Conservation (phyloP, 495 filamentous ascomycete species). For the Penicillium atrosanguineum region DNA sequence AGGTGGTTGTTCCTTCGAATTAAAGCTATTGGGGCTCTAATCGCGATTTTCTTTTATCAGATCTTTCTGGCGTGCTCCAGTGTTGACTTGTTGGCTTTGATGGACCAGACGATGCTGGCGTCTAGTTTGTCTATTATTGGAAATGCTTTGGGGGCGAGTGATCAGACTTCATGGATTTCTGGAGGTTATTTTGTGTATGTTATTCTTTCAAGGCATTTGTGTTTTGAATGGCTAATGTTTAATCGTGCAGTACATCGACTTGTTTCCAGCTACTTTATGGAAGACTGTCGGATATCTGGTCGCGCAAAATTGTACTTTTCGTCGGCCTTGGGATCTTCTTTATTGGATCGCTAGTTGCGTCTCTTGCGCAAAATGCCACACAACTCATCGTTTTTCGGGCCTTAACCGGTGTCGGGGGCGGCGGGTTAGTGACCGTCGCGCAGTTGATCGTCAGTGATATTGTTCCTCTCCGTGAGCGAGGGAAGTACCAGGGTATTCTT, state of each 20-base stretch:
- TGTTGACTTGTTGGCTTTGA: conserved; percentile 52
- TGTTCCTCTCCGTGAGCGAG: conserved; percentile 52
- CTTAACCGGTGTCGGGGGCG: conserved; percentile 55
- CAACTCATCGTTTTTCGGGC: conserved; percentile 56
- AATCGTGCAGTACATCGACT: conserved; percentile 44
- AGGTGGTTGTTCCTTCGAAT: conserved; percentile 2
- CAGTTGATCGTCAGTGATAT: conserved; percentile 57
- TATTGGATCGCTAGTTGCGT: conserved; percentile 51
- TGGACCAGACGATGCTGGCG: conserved; percentile 55
- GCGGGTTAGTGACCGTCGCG: conserved; percentile 54
- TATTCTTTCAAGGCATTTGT: not conserved
- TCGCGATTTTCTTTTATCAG: conserved; percentile 21
- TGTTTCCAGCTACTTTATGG: conserved; percentile 57
- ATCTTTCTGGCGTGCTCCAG: conserved; percentile 56
- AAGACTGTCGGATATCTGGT: conserved; percentile 56
- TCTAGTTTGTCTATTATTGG: conserved; percentile 51
- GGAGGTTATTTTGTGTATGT: conserved; percentile 53
- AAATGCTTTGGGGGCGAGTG: conserved; percentile 43
- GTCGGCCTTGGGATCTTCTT: conserved; percentile 52
- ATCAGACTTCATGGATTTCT: conserved; percentile 54
- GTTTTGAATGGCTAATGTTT: not conserved
- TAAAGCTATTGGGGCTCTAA: conserved; percentile 1
- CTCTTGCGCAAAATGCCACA: conserved; percentile 48
- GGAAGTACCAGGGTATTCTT: conserved; percentile 59
- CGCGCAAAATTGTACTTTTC: conserved; percentile 53